Percentiles rank a stretch among this genome's conserved stretches.
These are phyloP conservation scores for Barnettozyma salicaria DNA, from an alignment of 805 yeast genomes.

Conservation along the genomic window DNA sequence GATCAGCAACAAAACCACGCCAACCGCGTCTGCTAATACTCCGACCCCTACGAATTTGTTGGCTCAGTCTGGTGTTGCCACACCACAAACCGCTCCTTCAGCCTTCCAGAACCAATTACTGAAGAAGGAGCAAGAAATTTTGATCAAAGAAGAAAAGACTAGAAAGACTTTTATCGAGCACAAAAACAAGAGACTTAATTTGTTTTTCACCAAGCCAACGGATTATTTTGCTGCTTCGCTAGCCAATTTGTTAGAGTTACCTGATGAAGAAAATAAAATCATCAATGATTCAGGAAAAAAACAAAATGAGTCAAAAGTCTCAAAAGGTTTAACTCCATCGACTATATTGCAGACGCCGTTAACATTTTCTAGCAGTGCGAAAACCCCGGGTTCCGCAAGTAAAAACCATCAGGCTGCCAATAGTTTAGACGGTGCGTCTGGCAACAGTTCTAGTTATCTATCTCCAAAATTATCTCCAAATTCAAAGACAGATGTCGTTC, in stretches of 20 bases:
- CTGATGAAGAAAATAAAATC: constrained; percentile 24
- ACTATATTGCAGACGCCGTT: constrained; percentile 26
- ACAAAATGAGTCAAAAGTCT: constrained; percentile 17
- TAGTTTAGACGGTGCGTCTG: constrained; percentile 2
- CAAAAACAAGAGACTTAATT: constrained; percentile 20
- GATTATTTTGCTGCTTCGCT: constrained; percentile 25
- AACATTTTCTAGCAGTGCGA: constrained; percentile 23
- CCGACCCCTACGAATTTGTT: constrained; percentile 7
- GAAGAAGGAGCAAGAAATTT: constrained; percentile 24
- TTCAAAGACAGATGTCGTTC: constrained; percentile 5
- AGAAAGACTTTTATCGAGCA: constrained; percentile 18
- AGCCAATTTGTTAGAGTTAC: constrained; percentile 23
- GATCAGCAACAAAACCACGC: neutral
- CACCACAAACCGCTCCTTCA: constrained; percentile 4
- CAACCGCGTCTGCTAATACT: neutral
- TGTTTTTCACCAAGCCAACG: constrained; percentile 17
- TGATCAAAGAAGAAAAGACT: constrained; percentile 16
- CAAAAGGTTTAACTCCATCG: constrained; percentile 26
- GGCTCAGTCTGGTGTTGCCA: constrained; percentile 3
- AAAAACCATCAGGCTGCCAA: constrained; percentile 6
- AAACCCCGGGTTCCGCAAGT: constrained; percentile 23
- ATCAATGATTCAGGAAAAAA: constrained; percentile 17
- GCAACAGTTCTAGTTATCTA: constrained; percentile 14
- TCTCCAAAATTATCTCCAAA: constrained; percentile 25
- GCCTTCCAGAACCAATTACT: constrained; percentile 12